Percentiles rank a stretch among this genome's conserved stretches.
These are phyloP conservation scores for Suillus americanus DNA, from an alignment of 768 basidiomycete genomes.

Conservation along the genomic window DNA sequence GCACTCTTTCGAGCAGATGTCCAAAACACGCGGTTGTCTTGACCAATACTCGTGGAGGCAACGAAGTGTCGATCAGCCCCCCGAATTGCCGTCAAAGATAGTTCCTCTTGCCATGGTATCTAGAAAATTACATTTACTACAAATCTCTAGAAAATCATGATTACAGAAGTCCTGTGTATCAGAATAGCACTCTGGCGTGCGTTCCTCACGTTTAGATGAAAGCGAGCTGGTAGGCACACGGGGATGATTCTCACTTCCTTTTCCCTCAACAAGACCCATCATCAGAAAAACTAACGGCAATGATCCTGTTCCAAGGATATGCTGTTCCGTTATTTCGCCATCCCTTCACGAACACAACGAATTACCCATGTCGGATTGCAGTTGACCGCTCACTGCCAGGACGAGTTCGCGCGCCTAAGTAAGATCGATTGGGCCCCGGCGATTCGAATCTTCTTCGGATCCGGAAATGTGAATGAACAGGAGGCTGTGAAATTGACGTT, in stretches of 20 bases:
- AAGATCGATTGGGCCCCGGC: neutral
- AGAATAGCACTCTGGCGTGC: neutral
- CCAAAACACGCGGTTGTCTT: neutral
- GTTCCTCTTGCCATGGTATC: neutral
- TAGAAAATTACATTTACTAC: neutral
- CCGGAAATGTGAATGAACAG: neutral
- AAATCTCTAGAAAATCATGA: neutral
- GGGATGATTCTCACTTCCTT: neutral
- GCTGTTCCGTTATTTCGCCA: neutral
- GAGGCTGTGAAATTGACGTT: neutral
- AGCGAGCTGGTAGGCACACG: neutral
- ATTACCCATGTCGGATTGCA: neutral
- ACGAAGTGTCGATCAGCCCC: neutral
- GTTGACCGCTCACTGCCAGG: neutral
- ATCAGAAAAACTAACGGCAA: neutral
- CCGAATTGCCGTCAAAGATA: neutral
- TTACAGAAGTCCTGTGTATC: neutral
- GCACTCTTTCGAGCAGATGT: neutral
- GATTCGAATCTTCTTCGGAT: neutral
- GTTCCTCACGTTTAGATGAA: neutral
- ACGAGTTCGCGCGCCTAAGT: neutral
- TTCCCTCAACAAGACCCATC: neutral
- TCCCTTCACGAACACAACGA: neutral
- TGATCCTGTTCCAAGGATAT: neutral
- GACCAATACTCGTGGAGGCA: neutral